Conservation (phyloP, 257 asterid species). For the Mitragyna speciosa region DNA sequence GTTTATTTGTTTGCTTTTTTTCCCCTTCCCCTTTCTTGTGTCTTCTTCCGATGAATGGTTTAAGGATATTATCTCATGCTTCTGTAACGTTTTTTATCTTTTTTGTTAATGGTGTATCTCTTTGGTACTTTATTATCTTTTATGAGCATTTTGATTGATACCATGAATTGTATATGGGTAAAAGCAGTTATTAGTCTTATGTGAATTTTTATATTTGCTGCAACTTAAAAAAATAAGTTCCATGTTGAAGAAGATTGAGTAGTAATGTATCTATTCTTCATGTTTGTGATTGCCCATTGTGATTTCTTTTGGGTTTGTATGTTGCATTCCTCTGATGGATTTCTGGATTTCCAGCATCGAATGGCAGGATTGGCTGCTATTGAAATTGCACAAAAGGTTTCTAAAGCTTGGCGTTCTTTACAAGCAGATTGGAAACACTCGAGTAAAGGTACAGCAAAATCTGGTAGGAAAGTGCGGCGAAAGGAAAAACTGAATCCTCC, state of each 20-base stretch:
- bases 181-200: background rate
- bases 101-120: background rate
- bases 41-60: background rate
- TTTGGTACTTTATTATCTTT: background rate
- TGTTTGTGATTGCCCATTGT: background rate
- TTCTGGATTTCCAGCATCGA: constrained; percentile 65
- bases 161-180: background rate
- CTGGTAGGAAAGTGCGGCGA: constrained; percentile 72
- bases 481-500: constrained; percentile 60
- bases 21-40: constrained; percentile 7
- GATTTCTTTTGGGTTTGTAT: constrained; percentile 13
- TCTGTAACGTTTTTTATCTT: background rate
- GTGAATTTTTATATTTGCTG: background rate
- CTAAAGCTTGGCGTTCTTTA: constrained; percentile 86
- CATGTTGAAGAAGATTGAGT: background rate
- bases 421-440: constrained; percentile 84
- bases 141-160: background rate
- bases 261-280: background rate
- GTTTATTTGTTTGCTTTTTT: background rate
- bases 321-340: constrained; percentile 22
- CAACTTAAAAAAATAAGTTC: background rate
- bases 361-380: constrained; percentile 99
- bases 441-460: constrained; percentile 63
- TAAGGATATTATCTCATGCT: background rate
- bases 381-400: constrained; percentile 94